Evolutionary conservation across 2,329 filamentous ascomycete species (phyloP), one percentile per base, ranked within the genome.

Genomic region (Clonostachys chloroleuca): DNA sequence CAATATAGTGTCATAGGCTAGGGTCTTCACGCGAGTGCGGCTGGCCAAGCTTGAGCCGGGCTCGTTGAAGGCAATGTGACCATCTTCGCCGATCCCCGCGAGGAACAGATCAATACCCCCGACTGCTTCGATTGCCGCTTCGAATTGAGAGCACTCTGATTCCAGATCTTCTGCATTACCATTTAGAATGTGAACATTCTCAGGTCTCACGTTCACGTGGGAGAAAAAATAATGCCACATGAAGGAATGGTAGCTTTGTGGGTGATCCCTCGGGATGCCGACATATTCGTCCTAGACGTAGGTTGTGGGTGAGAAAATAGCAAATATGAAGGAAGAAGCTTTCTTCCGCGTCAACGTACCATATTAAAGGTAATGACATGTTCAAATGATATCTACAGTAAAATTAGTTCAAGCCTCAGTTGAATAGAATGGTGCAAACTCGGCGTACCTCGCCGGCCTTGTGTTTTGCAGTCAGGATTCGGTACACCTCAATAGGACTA

Each of bases 201-300:
- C 77, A 6, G 89, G 89, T 54, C 84, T 80, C 56, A 94, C 84
- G 60, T 95, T 88, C 57, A 94, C 84, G 56, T 82, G 89, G 40
- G 86, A 89, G 75, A 95, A 95, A 75, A 95, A 90, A 70, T 94
- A 78, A 68, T 87, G 89, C 80, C 91, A 95, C 89, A 95, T 94
- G 74, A 94, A 95, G 54, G 84, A 88, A 71, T 94, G 89, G 69
- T 95, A 95, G 59, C 85, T 89, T 65, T 94, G 84, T 12, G 88
- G 84, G 63, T 95, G 88, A 57, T 92, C 87, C 59, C 87, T 82
- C 34, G 89, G 85, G 52, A 95, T 80, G 48, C 86, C 87, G 54
- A 94, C 87, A 60, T 95, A 95, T 70, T 95, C 89, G 68, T 95
- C 89, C 80, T 63, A 87, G 87, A 70, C 10, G 14, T 4, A 4